Conservation (phyloP, 352 stramenopile species). For the Phytophthora colocasiae region DNA sequence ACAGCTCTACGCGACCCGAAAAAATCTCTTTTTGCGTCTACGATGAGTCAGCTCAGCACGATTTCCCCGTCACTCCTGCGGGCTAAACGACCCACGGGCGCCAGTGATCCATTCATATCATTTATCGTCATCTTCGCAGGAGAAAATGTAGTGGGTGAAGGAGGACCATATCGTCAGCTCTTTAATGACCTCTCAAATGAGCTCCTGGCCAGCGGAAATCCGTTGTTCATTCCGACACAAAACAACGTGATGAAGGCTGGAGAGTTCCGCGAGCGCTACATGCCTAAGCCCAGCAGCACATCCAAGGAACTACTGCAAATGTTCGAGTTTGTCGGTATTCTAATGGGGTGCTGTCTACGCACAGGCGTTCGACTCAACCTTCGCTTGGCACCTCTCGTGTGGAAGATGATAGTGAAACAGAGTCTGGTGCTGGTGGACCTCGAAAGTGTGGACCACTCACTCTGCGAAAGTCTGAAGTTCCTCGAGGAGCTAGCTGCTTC, state of each 20-base stretch:
- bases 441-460: conserved; percentile 64
- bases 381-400: conserved; percentile 73
- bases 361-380: conserved; percentile 80
- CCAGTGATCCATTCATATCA: conserved; percentile 81
- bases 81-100: conserved; percentile 75
- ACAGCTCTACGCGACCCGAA: conserved; percentile 52
- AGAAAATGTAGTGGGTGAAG: conserved; percentile 84
- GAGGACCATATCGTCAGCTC: conserved; percentile 79
- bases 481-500: conserved; percentile 39
- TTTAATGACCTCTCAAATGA: conserved; percentile 84
- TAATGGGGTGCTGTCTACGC: conserved; percentile 84
- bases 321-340: conserved; percentile 79
- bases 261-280: conserved; percentile 72
- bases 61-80: conserved; percentile 60
- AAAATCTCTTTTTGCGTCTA: conserved; percentile 73
- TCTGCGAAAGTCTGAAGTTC: conserved; percentile 64
- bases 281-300: conserved; percentile 65
- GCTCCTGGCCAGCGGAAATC: conserved; percentile 53
- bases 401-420: conserved; percentile 85
- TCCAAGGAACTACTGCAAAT: conserved; percentile 67
- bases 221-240: conserved; percentile 75
- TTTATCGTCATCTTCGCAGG: conserved; percentile 83
- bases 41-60: conserved; percentile 59
- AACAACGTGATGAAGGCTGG: conserved; percentile 79
- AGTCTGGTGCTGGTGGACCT: conserved; percentile 65